phyloP scores from a whole-genome alignment of 306 rosid genomes.

The Mimosa pudica region DNA sequence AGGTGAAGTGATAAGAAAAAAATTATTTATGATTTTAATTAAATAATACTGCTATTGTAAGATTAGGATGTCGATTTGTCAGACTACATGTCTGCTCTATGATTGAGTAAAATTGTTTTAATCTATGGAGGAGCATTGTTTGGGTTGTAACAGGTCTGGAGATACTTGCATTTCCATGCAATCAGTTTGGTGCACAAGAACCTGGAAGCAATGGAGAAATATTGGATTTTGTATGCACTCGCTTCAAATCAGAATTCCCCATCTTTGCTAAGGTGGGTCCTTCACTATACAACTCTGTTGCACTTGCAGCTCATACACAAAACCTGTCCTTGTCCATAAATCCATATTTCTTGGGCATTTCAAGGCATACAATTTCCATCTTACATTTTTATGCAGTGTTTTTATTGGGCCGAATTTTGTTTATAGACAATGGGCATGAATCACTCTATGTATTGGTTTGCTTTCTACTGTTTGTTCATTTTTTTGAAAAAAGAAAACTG shows the following conservation, averaged over 20 bases:
- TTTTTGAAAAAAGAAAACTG: too few relatives aligned
- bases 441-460: not conserved
- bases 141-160: constrained; percentile 60
- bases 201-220: constrained; percentile 87
- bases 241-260: constrained; percentile 84
- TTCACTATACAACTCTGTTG: not conserved
- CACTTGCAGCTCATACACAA: not conserved
- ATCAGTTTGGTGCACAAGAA: constrained; percentile 83
- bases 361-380: not conserved
- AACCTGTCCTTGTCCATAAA: constrained; percentile 1
- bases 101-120: too few relatives aligned
- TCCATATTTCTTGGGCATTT: not conserved
- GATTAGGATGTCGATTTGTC: too few relatives aligned
- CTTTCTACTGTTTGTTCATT: constrained; percentile 7
- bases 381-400: not conserved
- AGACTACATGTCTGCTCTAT: too few relatives aligned
- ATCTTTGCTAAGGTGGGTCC: constrained; percentile 75
- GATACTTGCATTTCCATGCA: constrained; percentile 87
- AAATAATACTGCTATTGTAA: too few relatives aligned
- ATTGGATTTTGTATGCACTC: constrained; percentile 75
- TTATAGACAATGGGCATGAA: not conserved
- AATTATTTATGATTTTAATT: too few relatives aligned
- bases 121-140: not conserved
- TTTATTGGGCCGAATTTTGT: not conserved
- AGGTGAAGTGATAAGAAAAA: not conserved